Evolutionary conservation across 2,329 filamentous ascomycete genomes (phyloP).

Genomic region (Cladosporium oxysporum): DNA sequence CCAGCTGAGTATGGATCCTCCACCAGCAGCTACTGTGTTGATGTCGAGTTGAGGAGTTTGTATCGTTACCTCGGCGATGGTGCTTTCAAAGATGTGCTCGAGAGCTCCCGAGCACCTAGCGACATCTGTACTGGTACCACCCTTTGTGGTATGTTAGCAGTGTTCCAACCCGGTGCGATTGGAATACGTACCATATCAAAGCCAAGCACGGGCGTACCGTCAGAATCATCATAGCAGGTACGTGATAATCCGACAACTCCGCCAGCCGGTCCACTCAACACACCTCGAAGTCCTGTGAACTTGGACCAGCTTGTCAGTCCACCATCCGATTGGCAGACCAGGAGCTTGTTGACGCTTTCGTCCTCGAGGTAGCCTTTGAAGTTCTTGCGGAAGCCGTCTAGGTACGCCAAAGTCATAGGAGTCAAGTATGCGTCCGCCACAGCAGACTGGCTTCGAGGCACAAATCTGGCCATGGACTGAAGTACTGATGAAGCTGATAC

Average conservation of each 20-base stretch:
- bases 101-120: conserved; percentile 22
- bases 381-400: conserved; percentile 23
- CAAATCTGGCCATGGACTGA: conserved; percentile 27
- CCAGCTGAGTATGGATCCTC: conserved; percentile 26
- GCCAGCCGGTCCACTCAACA: conserved; percentile 80
- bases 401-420: conserved; percentile 24
- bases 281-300: conserved; percentile 78
- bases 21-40: conserved; percentile 29
- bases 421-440: conserved; percentile 26
- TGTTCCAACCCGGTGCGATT: background rate
- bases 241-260: conserved; percentile 86
- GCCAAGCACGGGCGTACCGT: conserved; percentile 78
- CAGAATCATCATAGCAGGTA: conserved; percentile 78
- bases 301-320: conserved; percentile 59
- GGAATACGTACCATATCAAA: conserved; percentile 26
- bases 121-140: conserved; percentile 28
- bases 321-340: conserved; percentile 72
- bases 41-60: conserved; percentile 29
- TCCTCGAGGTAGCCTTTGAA: conserved; percentile 23
- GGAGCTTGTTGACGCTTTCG: conserved; percentile 12
- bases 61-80: conserved; percentile 25
- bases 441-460: conserved; percentile 24
- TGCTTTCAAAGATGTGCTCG: conserved; percentile 27
- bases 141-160: conserved; percentile 24
- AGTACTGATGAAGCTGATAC: conserved; percentile 35